Evolutionary conservation across 208 protist genomes (phyloP).

Genomic region (Acanthamoeba lenticulata): DNA sequence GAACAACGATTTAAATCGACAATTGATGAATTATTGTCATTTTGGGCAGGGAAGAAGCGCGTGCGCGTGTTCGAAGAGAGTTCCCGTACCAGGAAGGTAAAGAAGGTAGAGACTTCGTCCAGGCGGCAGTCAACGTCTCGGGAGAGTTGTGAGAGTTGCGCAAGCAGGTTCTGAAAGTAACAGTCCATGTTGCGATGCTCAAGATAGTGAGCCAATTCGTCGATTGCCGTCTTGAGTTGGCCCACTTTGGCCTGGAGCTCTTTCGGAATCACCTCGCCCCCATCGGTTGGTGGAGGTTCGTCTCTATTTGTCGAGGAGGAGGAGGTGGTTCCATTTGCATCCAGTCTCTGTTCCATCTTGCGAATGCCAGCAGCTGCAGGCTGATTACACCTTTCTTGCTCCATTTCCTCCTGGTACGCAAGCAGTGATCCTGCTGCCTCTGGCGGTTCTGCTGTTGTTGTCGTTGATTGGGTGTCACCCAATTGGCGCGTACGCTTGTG

Average conservation of each 20-base stretch:
- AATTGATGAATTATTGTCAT: not conserved
- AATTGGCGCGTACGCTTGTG: no score
- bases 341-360: no score
- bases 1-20: not conserved
- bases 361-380: no score
- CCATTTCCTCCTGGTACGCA: no score
- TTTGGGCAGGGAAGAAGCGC: no score
- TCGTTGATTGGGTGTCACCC: no score
- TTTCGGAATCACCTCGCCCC: not conserved
- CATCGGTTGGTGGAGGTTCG: not conserved
- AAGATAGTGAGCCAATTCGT: not conserved
- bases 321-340: no score
- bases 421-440: no score
- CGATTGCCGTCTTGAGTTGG: not conserved
- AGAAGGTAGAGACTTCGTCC: conserved; percentile 3
- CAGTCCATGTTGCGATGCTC: conserved; percentile 5
- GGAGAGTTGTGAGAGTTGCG: not conserved
- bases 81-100: conserved; percentile 22
- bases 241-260: conserved; percentile 2
- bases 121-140: not conserved
- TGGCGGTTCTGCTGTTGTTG: no score
- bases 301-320: not conserved
- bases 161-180: not conserved
- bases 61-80: no score
- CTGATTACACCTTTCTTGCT: no score